These are phyloP conservation scores for Aspergillus calidoustus DNA, from an alignment of 2,329 filamentous ascomycete genomes.

Conservation along the genomic window DNA sequence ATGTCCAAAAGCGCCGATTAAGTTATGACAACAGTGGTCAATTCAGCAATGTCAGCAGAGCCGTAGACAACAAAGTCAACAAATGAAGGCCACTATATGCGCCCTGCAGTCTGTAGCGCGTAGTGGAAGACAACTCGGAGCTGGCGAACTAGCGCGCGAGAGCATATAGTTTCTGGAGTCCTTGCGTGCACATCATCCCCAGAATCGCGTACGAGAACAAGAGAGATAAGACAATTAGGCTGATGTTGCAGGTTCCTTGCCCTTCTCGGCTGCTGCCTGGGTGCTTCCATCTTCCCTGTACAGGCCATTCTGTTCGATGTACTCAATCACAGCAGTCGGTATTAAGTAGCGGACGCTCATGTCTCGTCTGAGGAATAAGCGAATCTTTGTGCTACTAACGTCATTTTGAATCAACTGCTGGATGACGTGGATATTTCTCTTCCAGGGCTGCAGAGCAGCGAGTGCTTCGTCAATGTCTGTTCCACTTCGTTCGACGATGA, in stretches of 20 bases:
- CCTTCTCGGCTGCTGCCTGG: slow-evolving; percentile 37
- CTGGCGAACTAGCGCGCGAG: background rate
- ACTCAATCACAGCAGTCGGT: slow-evolving; percentile 74
- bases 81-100: too few species aligned
- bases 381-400: slow-evolving; percentile 80
- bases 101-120: too few species aligned
- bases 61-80: too few species aligned
- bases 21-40: too few species aligned
- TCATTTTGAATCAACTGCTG: slow-evolving; percentile 87
- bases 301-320: slow-evolving; percentile 70
- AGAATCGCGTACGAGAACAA: background rate
- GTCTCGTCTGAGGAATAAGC: slow-evolving; percentile 76
- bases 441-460: slow-evolving; percentile 78
- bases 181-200: background rate
- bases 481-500: slow-evolving; percentile 85
- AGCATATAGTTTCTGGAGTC: background rate
- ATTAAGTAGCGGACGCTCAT: slow-evolving; percentile 82
- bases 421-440: slow-evolving; percentile 85
- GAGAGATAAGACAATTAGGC: slow-evolving; percentile 22
- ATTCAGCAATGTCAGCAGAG: too few species aligned
- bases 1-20: background rate
- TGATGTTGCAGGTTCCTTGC: slow-evolving; percentile 34
- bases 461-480: slow-evolving; percentile 89
- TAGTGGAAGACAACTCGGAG: too few species aligned
- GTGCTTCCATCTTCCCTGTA: slow-evolving; percentile 59